These are phyloP conservation scores for Aspergillus nomiae DNA, from an alignment of 2,329 filamentous ascomycete species.

Conservation along the genomic window DNA sequence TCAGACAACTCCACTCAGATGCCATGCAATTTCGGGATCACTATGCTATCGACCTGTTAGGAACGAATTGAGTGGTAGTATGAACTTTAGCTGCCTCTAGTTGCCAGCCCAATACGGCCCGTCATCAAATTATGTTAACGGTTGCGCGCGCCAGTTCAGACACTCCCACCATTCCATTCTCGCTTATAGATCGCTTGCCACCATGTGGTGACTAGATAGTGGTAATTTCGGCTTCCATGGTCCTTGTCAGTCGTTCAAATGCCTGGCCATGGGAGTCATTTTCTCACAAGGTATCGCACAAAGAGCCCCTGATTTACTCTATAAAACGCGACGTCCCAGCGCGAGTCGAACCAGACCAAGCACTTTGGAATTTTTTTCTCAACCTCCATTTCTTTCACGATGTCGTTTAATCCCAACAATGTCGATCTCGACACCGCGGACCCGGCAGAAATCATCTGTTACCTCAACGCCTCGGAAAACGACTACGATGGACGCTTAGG, in stretches of 20 bases:
- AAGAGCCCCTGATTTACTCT: background rate
- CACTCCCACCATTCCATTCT: background rate
- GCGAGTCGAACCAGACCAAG: background rate
- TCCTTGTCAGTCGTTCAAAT: background rate
- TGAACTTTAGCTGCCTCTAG: background rate
- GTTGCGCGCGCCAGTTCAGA: background rate
- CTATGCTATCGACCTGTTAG: background rate
- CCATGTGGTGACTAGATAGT: background rate
- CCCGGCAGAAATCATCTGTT: constrained; percentile 53
- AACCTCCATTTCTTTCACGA: background rate
- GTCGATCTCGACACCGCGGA: constrained; percentile 50
- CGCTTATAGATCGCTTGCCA: background rate
- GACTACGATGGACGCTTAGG: constrained; percentile 57
- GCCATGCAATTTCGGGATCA: background rate
- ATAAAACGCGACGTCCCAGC: background rate
- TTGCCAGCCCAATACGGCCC: background rate
- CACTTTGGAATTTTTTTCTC: too few relatives aligned
- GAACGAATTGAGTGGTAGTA: background rate
- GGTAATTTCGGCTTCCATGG: background rate
- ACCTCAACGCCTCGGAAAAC: constrained; percentile 48
- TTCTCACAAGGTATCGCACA: background rate
- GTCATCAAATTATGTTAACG: background rate
- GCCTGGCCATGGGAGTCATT: background rate
- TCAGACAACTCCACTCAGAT: background rate
- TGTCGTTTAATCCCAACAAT: constrained; percentile 40